Base-by-base conservation (phyloP, 352 stramenopile species). In the Pythium inflatum region DNA sequence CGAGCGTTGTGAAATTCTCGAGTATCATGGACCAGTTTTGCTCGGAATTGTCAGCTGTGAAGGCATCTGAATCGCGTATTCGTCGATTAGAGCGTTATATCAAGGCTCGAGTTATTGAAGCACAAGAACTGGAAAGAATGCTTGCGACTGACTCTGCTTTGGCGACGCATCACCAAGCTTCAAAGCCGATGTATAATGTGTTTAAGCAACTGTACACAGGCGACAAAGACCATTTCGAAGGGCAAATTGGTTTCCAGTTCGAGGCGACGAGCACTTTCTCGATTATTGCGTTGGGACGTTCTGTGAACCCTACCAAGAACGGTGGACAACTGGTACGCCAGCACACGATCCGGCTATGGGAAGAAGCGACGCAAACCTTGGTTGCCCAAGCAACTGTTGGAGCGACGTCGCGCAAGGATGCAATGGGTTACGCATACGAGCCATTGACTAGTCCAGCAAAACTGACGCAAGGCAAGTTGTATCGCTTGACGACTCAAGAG, bases 171-270 rank as follows among this genome's bases (percentile, higher is more conserved):
- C 74, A 83, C 12, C 82, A 87, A 45, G 72, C 76, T 30, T 87
- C 83, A 3, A 93, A 92, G 56, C 77, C 85, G 22, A 78, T 95
- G 50, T 92, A 96, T 70, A 96, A 96, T 34, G 86, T 95, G 30
- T 96, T 96, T 61, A 88, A 90, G 54, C 86, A 95, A 45, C 80
- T 96, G 1, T 96, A 96, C 72, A 96, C 86, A 0, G 89, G 89
- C 12, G 87, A 94, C 68, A 96, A 96, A 62, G 89, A 96, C 36
- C 89, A 96, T 74, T 96, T 96, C 59, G 89, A 96, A 68, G 89
- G 89, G 0, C 89, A 96, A 63, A 96, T 96, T 63, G 89, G 89
- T 6, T 96, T 96, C 51, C 89, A 96, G 57, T 96, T 96, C 71
- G 89, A 96, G 73, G 87, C 89, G 8, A 90, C 76, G 4, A 92